phyloP scores from a whole-genome alignment of 2,329 filamentous ascomycete species.

The Beauveria medogensis region DNA sequence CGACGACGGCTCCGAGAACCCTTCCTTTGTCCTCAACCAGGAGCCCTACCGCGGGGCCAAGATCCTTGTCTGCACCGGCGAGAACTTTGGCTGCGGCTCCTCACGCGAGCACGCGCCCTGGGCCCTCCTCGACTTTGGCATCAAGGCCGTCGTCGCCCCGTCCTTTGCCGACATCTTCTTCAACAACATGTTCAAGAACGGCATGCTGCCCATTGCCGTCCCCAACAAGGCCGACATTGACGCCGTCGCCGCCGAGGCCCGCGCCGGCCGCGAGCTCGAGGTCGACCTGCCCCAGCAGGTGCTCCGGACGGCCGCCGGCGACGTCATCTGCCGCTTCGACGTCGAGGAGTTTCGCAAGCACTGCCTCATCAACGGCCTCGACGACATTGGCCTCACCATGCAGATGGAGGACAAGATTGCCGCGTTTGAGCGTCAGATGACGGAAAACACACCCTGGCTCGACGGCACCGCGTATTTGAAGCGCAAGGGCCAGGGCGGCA shows the following conservation, averaged over 20 bases:
- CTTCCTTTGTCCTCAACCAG: constrained; percentile 82
- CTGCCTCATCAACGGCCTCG: constrained; percentile 85
- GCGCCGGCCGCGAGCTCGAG: constrained; percentile 75
- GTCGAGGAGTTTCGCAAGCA: constrained; percentile 93
- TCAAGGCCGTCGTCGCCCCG: constrained; percentile 86
- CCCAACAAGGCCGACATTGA: constrained; percentile 57
- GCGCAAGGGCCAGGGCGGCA: constrained; percentile 46
- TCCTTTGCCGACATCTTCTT: constrained; percentile 78
- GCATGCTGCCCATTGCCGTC: constrained; percentile 85
- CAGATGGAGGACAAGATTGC: constrained; percentile 85
- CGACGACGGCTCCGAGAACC: constrained; percentile 63
- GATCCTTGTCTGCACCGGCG: constrained; percentile 84
- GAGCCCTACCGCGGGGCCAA: constrained; percentile 77
- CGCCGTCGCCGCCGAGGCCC: constrained; percentile 67
- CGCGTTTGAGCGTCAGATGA: constrained; percentile 71
- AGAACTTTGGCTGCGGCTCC: constrained; percentile 91
- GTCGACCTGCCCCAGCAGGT: constrained; percentile 80
- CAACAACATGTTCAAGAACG: constrained; percentile 99
- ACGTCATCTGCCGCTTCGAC: constrained; percentile 69
- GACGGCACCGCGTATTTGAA: constrained; percentile 78
- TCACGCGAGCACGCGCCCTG: constrained; percentile 94
- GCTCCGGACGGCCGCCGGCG: constrained; percentile 68
- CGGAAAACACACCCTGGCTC: constrained; percentile 77
- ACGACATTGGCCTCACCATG: constrained; percentile 93
- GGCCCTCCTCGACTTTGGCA: constrained; percentile 94